Evolutionary conservation across 108 stramenopile genomes (phyloP), one percentile per base, ranked within the genome.

Genomic region (Cyclotella sp.): DNA sequence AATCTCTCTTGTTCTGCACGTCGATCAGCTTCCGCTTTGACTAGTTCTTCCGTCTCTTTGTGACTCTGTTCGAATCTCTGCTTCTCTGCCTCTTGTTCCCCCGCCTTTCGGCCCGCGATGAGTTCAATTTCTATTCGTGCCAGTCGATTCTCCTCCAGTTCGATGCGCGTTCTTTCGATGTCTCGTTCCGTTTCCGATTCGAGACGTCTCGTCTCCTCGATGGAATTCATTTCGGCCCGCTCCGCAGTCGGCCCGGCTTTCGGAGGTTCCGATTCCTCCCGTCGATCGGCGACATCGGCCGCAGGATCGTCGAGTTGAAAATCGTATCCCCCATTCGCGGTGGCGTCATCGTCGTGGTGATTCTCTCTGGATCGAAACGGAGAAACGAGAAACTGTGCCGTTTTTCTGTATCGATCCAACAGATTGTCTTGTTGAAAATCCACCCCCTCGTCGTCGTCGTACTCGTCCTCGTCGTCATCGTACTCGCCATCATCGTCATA

Each of bases 351-450:
- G n/a, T 70, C 21, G 27, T 73, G 24, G 65, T 67, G 54, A 0
- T 43, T 14, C 6, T 49, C 47, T n/a, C 47, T n/a, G 15, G 55
- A 57, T 24, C 54, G 55, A 70, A 70, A 70, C 45, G 70, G 45
- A 27, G 76, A 70, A 63, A 70, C 49, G 14, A 71, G 43, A 52
- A 69, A 58, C 60, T 62, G 55, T 29, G 70, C 59, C 29, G 46
- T 72, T 30, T 80, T 75, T 66, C 74, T 60, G 30, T 75, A 75
- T 21, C 79, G 51, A 63, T 69, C 63, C 41, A 80, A 70, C 15
- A 68, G 51, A 52, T 58, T 24, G 19, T 58, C 76, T 16, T 78
- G 52, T 15, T 78, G n/a, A 29, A 63, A 63, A 12, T 55, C 53
- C 12, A 70, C 49, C 11, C 22, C 51, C 12, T 53, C 73, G 0